Base-by-base conservation (phyloP, 2,329 filamentous ascomycete species). In the Sporothrix sp. region DNA sequence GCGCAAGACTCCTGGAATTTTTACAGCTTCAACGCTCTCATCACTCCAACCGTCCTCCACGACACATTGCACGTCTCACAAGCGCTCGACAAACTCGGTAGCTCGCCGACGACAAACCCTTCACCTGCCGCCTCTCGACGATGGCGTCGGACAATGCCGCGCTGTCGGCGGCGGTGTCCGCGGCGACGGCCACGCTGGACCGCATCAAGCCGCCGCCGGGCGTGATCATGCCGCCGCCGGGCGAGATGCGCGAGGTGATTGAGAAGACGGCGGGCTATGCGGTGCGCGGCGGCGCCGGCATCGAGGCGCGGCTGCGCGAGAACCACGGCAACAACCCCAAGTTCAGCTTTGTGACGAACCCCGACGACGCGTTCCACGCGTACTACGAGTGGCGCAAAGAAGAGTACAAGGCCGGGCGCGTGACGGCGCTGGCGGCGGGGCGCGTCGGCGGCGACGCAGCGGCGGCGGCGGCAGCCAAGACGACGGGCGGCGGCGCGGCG, bases 211-310 rank as follows among this genome's bases (percentile, higher is more conserved):
- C 87, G 30, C 91, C 91, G 3, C 71, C 82, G 52, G 88, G 89
- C 56, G 77, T 95, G 57, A 86, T 96, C 51, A 77, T 96, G 50
- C 93, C 93, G 20, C 93, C 93, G 10, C 91, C 70, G 18, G 79
- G 82, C 64, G 86, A 90, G 63, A 89, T 96, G 62, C 83, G 89
- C 73, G 72, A 74, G 65, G 68, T 91, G 58, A 82, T 98, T 62
- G 90, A 96, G 67, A 97, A 95, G 71, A 95, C 91, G 11, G 91
- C 93, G 48, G 89, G 89, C 42, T 97, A 94, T 65, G 87, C 96
- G 52, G 82, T 83, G 57, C 71, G 80, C 56, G 82, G 82, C 59
- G 80, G 80, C 20, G 64, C 74, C 37, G 72, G 80, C 7, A 89
- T 94, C 62, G 86, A 94, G 69, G 84, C 90, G 60, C 82, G 85